Base-by-base conservation (phyloP, 2,329 filamentous ascomycete genomes). In the Xylogone sp. region DNA sequence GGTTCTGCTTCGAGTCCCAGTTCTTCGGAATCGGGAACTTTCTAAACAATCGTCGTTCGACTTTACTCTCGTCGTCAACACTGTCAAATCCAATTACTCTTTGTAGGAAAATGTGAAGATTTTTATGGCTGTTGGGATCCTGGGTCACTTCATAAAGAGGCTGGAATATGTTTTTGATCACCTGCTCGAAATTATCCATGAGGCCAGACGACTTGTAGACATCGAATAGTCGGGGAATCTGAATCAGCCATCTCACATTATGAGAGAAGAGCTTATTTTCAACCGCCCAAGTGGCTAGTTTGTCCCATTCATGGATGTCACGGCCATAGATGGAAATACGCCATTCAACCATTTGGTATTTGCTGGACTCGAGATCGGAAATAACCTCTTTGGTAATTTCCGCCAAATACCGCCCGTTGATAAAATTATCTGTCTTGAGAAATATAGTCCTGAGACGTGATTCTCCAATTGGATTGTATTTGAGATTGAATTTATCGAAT, bases 311-410 rank as follows among this genome's bases (percentile, higher is more conserved):
- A 56, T 96, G 86, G 42, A 96, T 79, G 2, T 87, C 88, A 66
- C 90, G 88, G 56, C 94, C 94, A 64, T 99, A 99, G 57, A 99
- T 90, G 21, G 92, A 97, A 59, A 99, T 96, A 43, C 94, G 90
- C 92, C 95, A 99, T 73, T 99, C 94, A 1, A 94, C 94, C 88
- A 99, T 97, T 68, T 99, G 94, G 65, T 99, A 99, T 69, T 99
- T 99, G 81, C 92, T 97, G 46, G 93, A 96, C 69, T 99, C 94
- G 27, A 99, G 75, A 77, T 99, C 94, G 2, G 91, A 85, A 50
- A 99, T 97, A 56, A 99, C 94, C 70, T 99, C 94, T 64, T 96
- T 96, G 2, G 93, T 97, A 56, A 99, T 97, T 69, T 99, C 94
- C 1, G 94, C 94, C 43, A 99, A 76, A 67, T 99, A 99, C 46